Base-by-base conservation (phyloP, 164 flowering plant species). In the Kalanchoe fedtschenkoi region DNA sequence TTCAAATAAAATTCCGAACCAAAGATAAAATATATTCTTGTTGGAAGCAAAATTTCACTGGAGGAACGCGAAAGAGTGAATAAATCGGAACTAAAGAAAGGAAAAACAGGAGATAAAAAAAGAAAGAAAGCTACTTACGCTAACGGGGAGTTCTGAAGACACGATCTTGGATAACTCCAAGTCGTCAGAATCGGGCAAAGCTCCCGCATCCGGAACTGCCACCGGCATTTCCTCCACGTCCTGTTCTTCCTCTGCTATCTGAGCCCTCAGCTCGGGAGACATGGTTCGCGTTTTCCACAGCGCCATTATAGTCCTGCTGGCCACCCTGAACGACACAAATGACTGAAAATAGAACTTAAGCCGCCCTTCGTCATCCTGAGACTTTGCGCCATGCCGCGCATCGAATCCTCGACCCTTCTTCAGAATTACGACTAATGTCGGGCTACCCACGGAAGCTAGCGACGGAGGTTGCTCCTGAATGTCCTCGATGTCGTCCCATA, bases 401-500 rank as follows among this genome's bases (percentile, higher is more conserved):
- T 89, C 95, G 11, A 80, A 58, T 61, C 91, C 97, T 57, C 81
- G 77, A 34, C 81, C 95, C 60, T 79, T 79, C 19, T 72, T 74
- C 60, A 89, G 78, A 62, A 78, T 58, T 29, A 89, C 76, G 51
- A 78, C 76, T 62, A 87, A 64, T 7, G 79, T 67, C 43, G 95
- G 96, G 75, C 87, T 83, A 32, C 97, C 97, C 26, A 87, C 72
- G 21, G 97, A 78, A 4, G 86, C 65, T 33, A 83, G 67, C 37
- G 95, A 78, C 2, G 95, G 90, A 14, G 88, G 78, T 8, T 72
- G 76, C 64, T 81, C 80, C 69, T 81, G 80, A 63, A 89, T 75
- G 64, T 85, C 88, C 56, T 89, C 88, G 66, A 89, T 79, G 72
- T 87, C 95, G 65, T 85, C 97, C 97, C 95, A 85, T 2, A 89